Percentiles rank a stretch among this genome's conserved stretches.
These are phyloP conservation scores for Pythium biforme DNA, from an alignment of 352 stramenopile genomes.

Conservation along the genomic window DNA sequence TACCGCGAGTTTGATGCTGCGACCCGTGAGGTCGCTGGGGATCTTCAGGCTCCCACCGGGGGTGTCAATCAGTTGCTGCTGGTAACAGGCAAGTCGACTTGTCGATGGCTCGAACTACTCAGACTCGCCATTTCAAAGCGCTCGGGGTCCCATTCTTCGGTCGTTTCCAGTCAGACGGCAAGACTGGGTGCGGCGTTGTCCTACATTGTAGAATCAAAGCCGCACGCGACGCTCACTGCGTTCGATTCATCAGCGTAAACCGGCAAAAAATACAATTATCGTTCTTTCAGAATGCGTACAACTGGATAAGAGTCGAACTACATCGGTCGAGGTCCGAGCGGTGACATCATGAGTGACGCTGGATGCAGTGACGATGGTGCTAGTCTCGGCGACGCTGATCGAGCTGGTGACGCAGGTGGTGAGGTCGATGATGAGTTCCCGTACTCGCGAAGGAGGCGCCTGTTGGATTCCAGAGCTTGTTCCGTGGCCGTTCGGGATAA, in stretches of 20 bases:
- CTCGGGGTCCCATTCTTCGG: not conserved
- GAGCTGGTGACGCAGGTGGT: conserved; percentile 6
- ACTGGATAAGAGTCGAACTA: not conserved
- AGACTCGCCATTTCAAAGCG: not conserved
- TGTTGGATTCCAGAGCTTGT: conserved; percentile 29
- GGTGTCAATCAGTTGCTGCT: not conserved
- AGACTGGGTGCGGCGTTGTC: conserved; percentile 41
- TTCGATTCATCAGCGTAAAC: conserved; percentile 15
- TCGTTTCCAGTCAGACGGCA: conserved; percentile 28
- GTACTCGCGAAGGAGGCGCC: conserved; percentile 29
- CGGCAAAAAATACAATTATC: not conserved
- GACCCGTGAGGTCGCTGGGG: conserved; percentile 33
- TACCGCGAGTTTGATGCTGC: conserved; percentile 46
- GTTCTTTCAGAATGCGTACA: not conserved
- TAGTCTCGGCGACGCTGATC: not conserved
- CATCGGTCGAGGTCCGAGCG: conserved; percentile 6
- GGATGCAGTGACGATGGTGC: not conserved
- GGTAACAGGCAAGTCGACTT: conserved; percentile 19
- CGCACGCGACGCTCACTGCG: conserved; percentile 34
- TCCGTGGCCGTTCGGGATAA: conserved; percentile 6
- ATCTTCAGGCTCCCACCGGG: not conserved
- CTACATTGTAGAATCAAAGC: conserved; percentile 43
- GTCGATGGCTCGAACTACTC: conserved; percentile 15
- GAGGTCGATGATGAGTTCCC: conserved; percentile 9
- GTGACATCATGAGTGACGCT: conserved; percentile 11